Base-by-base conservation (phyloP, 2,329 filamentous ascomycete genomes). In the Diaporthe citriasiana region DNA sequence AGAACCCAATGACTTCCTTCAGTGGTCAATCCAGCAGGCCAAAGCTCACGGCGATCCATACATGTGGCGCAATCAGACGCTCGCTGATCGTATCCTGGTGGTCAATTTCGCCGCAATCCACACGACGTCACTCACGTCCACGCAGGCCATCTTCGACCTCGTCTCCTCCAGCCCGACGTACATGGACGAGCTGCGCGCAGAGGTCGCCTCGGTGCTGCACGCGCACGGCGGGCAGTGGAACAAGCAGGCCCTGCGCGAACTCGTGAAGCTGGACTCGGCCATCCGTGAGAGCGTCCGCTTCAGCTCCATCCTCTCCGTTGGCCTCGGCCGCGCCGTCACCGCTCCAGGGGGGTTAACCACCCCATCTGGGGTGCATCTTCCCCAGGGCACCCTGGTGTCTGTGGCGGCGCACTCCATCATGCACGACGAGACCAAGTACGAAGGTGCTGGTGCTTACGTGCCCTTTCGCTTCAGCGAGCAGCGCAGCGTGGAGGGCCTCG, bases 81-180 rank as follows among this genome's bases (percentile, higher is more conserved):
- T 87, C 17, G 83, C 86, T 3, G 81, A 80, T 50, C 78, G 85
- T 12, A 82, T 88, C 77, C 80, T 88, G 2, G 78, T 80, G 0
- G 76, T 89, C 12, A 84, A 82, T 56, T 85, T 88, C 65, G 87
- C 87, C 0, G 85, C 87, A 3, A 89, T 90, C 30, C 86, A 88
- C 72, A 88, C 87, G 0, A 89, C 87, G 0, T 84, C 85, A 0
- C 78, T 85, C 47, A 82, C 85, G 0, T 76, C 83, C 0, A 87
- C 85, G 1, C 89, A 82, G 27, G 83, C 84, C 7, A 83, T 91
- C 56, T 89, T 87, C 77, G 87, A 89, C 72, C 79, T 92, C 6
- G 85, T 85, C 0, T 82, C 86, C 27, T 68, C 22, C 7, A 80
- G 83, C 74, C 88, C 88, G 0, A 85, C 90, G 40, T 83, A 87